These are phyloP conservation scores for Pyrenochaeta sp. DNA, from an alignment of 2,329 filamentous ascomycete species.

Conservation along the genomic window DNA sequence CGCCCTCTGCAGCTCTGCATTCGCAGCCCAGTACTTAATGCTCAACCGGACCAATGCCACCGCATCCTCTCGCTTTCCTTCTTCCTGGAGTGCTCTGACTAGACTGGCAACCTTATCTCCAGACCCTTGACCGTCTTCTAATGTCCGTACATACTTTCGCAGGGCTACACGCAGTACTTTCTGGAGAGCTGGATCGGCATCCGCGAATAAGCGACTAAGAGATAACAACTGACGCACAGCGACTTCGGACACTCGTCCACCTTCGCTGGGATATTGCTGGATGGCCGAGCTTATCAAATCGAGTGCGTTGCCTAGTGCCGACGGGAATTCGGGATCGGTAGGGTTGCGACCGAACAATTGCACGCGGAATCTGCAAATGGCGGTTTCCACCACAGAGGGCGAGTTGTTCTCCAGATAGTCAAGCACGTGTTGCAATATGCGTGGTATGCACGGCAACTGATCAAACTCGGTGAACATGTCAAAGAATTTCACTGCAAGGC, in stretches of 20 bases:
- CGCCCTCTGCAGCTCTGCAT: constrained; percentile 37
- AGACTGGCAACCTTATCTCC: constrained; percentile 38
- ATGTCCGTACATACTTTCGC: constrained; percentile 42
- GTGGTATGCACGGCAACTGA: constrained; percentile 68
- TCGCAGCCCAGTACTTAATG: constrained; percentile 38
- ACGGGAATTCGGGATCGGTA: constrained; percentile 74
- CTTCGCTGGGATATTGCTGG: constrained; percentile 43
- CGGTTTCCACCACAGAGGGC: constrained; percentile 63
- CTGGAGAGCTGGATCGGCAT: constrained; percentile 61
- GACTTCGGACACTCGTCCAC: constrained; percentile 52
- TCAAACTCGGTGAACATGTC: constrained; percentile 76
- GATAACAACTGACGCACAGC: constrained; percentile 59
- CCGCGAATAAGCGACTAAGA: constrained; percentile 50
- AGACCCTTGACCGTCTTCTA: constrained; percentile 30
- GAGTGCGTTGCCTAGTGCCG: constrained; percentile 71
- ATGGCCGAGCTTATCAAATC: constrained; percentile 64
- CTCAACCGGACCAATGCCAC: constrained; percentile 31
- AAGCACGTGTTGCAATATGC: constrained; percentile 77
- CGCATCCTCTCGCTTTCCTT: constrained; percentile 38
- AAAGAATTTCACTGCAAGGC: constrained; percentile 79
- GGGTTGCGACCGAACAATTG: constrained; percentile 71
- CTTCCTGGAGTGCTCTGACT: constrained; percentile 27
- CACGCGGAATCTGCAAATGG: constrained; percentile 74
- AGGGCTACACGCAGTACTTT: constrained; percentile 58
- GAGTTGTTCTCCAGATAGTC: constrained; percentile 66